These are phyloP conservation scores for Populus trichocarpa DNA, from an alignment of 441 rosid genomes.

Conservation along the genomic window DNA sequence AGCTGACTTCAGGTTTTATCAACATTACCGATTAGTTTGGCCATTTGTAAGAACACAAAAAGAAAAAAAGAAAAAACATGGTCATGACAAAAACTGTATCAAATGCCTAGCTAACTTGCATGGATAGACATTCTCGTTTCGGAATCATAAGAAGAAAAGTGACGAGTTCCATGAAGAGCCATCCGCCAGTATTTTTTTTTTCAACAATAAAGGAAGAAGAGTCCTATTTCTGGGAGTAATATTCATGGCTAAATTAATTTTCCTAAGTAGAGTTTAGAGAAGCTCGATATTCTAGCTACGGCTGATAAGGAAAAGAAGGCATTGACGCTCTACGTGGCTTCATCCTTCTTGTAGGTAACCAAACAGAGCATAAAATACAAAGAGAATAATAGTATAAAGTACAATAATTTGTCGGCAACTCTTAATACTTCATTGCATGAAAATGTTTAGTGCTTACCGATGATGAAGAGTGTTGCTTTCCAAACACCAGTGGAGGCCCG, in stretches of 20 bases:
- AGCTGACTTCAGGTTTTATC: background rate
- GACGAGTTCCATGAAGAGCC: background rate
- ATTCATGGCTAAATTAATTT: background rate
- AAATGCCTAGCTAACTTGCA: background rate
- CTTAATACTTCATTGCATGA: background rate
- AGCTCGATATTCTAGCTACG: background rate
- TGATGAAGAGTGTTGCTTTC: constrained; percentile 86
- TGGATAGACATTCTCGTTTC: background rate
- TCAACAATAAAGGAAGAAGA: no score
- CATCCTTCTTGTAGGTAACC: background rate
- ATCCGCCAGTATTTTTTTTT: background rate
- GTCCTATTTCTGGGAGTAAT: background rate
- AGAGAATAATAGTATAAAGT: background rate
- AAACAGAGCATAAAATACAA: background rate
- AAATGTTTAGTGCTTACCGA: constrained; percentile 42
- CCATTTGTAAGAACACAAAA: no score
- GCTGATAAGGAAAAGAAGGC: no score
- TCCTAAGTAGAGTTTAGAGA: background rate
- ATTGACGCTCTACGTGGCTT: background rate
- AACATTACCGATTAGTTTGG: background rate
- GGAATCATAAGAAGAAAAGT: background rate
- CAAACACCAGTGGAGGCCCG: constrained; percentile 78
- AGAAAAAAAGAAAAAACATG: no score
- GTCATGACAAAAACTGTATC: background rate
- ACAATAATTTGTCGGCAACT: background rate